phyloP scores from a whole-genome alignment of 1,139 yeast species.

The Candida freyschussii region DNA sequence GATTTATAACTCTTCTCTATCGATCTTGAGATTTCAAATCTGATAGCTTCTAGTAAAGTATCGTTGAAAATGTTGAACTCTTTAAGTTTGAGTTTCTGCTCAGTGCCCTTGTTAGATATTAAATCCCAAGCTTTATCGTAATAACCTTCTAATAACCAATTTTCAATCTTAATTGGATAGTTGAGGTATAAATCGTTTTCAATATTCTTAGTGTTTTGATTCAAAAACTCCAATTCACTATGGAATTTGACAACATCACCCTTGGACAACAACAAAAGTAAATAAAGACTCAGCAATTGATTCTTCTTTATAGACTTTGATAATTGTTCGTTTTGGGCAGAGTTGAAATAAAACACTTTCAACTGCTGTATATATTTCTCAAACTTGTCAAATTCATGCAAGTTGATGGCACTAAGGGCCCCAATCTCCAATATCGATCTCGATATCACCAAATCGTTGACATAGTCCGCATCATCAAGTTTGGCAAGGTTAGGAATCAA shows the following conservation, averaged over 20 bases:
- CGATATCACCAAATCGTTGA: conserved; percentile 71
- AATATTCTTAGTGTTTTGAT: conserved; percentile 43
- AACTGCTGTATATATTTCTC: conserved; percentile 72
- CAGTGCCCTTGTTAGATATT: conserved; percentile 35
- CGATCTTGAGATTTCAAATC: conserved; percentile 85
- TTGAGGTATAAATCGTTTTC: conserved; percentile 58
- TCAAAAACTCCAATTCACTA: conserved; percentile 75
- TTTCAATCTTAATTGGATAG: conserved; percentile 85
- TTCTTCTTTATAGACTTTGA: conserved; percentile 62
- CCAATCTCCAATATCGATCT: conserved; percentile 85
- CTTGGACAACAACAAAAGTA: conserved; percentile 71
- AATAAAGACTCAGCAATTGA: conserved; percentile 72
- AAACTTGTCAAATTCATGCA: conserved; percentile 58
- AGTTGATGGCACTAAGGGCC: conserved; percentile 68
- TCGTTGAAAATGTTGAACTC: conserved; percentile 24
- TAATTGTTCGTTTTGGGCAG: conserved; percentile 34
- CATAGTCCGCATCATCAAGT: conserved; percentile 35
- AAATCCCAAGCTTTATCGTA: conserved; percentile 89
- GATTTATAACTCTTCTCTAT: conserved; percentile 73
- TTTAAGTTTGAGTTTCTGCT: conserved; percentile 42
- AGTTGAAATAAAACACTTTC: conserved; percentile 61
- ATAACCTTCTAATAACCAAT: conserved; percentile 95
- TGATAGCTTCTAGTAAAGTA: conserved; percentile 26
- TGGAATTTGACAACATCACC: conserved; percentile 87
- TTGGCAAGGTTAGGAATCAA: conserved; percentile 56